A percentile compares a stretch with the other conserved stretches of the same genome.
phyloP scores from a whole-genome alignment of 1,284 basidiomycete genomes.

The Rhodotorula sp. region DNA sequence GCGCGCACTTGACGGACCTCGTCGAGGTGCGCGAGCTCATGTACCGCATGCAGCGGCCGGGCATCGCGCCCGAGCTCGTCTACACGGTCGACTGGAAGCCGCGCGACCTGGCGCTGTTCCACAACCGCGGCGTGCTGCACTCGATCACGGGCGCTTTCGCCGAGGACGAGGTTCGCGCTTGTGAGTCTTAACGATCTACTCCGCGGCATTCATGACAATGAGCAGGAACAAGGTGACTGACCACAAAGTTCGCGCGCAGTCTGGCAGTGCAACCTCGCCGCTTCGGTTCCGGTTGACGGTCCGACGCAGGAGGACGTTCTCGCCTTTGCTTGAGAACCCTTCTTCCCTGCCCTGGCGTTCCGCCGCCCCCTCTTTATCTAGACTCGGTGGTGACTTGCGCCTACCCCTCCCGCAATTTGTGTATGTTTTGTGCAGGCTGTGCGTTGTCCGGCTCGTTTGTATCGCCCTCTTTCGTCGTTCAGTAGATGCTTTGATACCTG shows the following conservation, averaged over 20 bases:
- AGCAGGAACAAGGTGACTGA: background rate
- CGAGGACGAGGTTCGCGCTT: conserved; percentile 46
- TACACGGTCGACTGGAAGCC: conserved; percentile 62
- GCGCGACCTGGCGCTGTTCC: conserved; percentile 63
- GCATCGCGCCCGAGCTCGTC: conserved; percentile 63
- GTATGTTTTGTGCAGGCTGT: too few relatives aligned
- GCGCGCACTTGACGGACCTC: conserved; percentile 68
- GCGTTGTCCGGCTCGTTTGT: too few relatives aligned
- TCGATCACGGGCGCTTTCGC: conserved; percentile 48
- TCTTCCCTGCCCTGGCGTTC: too few relatives aligned
- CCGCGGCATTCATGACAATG: background rate
- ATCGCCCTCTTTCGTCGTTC: too few relatives aligned
- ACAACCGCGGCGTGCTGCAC: conserved; percentile 51
- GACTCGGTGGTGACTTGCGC: too few relatives aligned
- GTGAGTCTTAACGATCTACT: background rate
- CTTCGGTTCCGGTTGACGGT: conserved; percentile 40
- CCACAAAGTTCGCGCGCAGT: background rate
- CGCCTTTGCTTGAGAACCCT: conserved; percentile 31
- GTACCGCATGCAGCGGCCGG: conserved; percentile 77
- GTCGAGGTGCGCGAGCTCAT: conserved; percentile 68
- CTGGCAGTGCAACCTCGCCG: conserved; percentile 51
- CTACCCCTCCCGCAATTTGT: too few relatives aligned
- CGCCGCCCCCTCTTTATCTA: too few relatives aligned
- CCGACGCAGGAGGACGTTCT: conserved; percentile 43
- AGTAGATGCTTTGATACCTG: too few relatives aligned